These are phyloP conservation scores for Fraxinus greggii DNA, from an alignment of 305 asterid genomes.

Conservation along the genomic window DNA sequence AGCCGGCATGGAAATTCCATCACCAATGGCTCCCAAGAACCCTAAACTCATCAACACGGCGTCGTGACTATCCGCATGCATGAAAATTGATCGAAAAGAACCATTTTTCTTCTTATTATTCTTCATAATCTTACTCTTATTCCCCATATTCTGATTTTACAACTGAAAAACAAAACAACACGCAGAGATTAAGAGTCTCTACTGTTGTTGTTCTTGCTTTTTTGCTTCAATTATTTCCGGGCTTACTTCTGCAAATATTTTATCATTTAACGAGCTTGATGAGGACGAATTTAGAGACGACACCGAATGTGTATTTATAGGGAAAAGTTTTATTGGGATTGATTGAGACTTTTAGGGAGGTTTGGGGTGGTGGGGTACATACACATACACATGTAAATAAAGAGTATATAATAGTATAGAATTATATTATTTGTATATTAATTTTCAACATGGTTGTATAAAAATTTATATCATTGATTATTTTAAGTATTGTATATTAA, in stretches of 20 bases:
- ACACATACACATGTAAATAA: too few species aligned
- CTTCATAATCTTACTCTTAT: background rate
- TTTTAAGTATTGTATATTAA: too few species aligned
- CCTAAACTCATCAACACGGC: slow-evolving; percentile 62
- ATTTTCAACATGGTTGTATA: too few species aligned
- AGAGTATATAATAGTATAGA: too few species aligned
- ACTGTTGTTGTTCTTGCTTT: background rate
- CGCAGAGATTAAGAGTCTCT: background rate
- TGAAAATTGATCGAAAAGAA: slow-evolving; percentile 60
- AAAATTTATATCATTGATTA: too few species aligned
- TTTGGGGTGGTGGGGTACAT: background rate
- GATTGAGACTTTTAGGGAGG: background rate
- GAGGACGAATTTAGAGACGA: background rate
- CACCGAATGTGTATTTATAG: background rate
- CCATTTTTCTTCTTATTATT: slow-evolving; percentile 17
- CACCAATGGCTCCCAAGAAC: slow-evolving; percentile 62
- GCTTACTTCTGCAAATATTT: background rate
- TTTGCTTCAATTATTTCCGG: background rate
- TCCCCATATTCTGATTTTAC: background rate
- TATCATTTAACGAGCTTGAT: background rate
- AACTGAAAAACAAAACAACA: background rate
- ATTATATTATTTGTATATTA: too few species aligned
- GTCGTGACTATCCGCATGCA: slow-evolving; percentile 76
- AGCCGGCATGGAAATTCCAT: slow-evolving; percentile 73
- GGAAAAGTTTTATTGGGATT: background rate